phyloP scores from a whole-genome alignment of 2,329 filamentous ascomycete genomes.

The Stromatinia cepivora region DNA sequence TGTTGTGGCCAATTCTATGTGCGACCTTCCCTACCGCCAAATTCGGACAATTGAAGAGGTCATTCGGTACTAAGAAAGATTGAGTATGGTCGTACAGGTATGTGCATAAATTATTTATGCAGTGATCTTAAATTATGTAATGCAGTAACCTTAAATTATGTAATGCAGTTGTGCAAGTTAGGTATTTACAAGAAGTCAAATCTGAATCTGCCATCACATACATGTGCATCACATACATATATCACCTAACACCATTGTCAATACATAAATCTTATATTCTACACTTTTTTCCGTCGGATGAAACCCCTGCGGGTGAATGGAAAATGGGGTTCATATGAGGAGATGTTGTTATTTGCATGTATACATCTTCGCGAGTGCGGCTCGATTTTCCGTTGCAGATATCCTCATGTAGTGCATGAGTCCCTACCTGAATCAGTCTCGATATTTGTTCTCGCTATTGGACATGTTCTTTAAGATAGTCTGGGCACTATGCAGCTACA shows the following conservation, averaged over 20 bases:
- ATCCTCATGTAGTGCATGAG: conserved; percentile 4
- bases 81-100: neutral
- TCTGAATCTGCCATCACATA: no score
- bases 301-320: neutral
- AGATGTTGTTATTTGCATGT: neutral
- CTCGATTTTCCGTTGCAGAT: neutral
- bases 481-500: conserved; percentile 2
- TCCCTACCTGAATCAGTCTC: neutral
- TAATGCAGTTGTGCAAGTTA: neutral
- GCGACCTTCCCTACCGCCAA: conserved; percentile 17
- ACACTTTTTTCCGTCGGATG: neutral
- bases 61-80: conserved; percentile 9
- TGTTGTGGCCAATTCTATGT: neutral
- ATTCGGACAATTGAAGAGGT: conserved; percentile 8
- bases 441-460: conserved; percentile 6
- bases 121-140: no score
- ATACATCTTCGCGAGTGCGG: conserved; percentile 2
- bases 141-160: no score
- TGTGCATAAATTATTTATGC: neutral
- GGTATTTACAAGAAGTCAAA: no score
- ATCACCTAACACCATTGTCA: neutral
- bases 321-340: neutral
- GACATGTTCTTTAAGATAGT: neutral
- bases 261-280: neutral
- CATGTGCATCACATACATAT: neutral